Evolutionary conservation across 768 basidiomycete genomes (phyloP).

Genomic region (Boletus bicolor): DNA sequence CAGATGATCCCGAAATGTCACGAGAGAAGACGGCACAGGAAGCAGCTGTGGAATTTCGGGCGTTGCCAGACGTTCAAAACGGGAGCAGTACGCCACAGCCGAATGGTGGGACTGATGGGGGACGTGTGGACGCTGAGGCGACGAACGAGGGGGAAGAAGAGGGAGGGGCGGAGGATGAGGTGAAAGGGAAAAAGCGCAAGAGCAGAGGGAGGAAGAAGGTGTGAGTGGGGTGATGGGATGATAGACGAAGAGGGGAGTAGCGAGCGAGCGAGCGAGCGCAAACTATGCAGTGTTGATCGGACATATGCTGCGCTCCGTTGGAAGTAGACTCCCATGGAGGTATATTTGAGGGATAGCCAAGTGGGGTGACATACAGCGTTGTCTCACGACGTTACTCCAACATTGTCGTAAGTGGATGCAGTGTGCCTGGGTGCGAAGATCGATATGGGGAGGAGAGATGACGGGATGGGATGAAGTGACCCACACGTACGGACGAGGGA

Average conservation of each 20-base stretch:
- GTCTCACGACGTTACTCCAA: slow-evolving; percentile 14
- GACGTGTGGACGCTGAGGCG: slow-evolving; percentile 4
- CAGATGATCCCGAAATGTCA: slow-evolving; percentile 45
- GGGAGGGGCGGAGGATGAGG: neutral
- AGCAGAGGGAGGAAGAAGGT: slow-evolving; percentile 19
- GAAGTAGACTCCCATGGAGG: neutral
- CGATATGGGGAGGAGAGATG: neutral
- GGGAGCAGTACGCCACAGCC: slow-evolving; percentile 18
- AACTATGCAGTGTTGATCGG: slow-evolving; percentile 11
- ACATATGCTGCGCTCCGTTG: neutral
- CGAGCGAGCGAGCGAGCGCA: neutral
- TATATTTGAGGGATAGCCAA: neutral
- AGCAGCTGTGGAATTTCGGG: slow-evolving; percentile 8
- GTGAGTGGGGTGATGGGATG: neutral
- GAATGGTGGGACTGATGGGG: slow-evolving; percentile 14
- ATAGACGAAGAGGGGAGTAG: neutral
- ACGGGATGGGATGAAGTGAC: slow-evolving; percentile 1
- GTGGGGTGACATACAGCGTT: neutral
- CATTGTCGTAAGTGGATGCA: slow-evolving; percentile 24
- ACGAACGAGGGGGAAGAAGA: slow-evolving; percentile 15
- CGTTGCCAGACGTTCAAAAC: slow-evolving; percentile 13
- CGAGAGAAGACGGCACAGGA: slow-evolving; percentile 16
- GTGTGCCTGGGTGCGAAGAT: neutral
- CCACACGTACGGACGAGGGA: neutral
- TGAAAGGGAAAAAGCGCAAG: slow-evolving; percentile 20